Percentiles rank a stretch among this genome's conserved stretches.
Conservation (phyloP, 2,329 filamentous ascomycete genomes). For the Fusarium odoratissimum region DNA sequence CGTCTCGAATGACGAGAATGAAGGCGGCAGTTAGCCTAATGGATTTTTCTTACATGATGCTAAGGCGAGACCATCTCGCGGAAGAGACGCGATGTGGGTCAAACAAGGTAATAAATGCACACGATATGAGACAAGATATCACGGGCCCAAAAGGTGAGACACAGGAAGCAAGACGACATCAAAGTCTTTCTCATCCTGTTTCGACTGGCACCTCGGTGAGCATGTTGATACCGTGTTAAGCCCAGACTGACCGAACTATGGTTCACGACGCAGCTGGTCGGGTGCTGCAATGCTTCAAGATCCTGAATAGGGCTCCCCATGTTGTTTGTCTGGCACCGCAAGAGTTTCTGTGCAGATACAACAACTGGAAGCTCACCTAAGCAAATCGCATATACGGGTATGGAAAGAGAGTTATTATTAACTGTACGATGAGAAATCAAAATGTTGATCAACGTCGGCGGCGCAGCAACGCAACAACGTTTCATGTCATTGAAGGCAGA, state of each 20-base stretch:
- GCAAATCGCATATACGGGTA: neutral
- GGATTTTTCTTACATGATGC: constrained; percentile 15
- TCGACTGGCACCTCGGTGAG: constrained; percentile 23
- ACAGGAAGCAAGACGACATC: constrained; percentile 26
- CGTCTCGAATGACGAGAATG: neutral
- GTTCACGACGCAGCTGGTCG: neutral
- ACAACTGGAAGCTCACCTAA: neutral
- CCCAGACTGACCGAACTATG: constrained; percentile 13
- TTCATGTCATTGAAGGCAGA: constrained; percentile 37
- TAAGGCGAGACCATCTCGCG: constrained; percentile 22
- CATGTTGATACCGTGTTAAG: neutral
- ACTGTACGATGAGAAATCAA: neutral
- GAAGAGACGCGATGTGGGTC: constrained; percentile 35
- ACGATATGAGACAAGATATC: constrained; percentile 36
- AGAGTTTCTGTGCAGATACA: neutral
- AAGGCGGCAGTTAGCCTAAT: neutral
- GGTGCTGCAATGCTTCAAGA: neutral
- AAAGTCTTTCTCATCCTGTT: constrained; percentile 13
- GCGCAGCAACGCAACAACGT: constrained; percentile 29
- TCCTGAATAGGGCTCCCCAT: neutral
- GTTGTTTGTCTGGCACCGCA: neutral
- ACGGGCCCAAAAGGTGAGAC: constrained; percentile 35
- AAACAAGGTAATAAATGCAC: constrained; percentile 26
- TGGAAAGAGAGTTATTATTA: neutral
- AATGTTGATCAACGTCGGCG: constrained; percentile 5